Percentiles rank a stretch among this genome's conserved stretches.
These are phyloP conservation scores for Macroventuria anomochaeta DNA, from an alignment of 2,329 filamentous ascomycete species.

Conservation along the genomic window DNA sequence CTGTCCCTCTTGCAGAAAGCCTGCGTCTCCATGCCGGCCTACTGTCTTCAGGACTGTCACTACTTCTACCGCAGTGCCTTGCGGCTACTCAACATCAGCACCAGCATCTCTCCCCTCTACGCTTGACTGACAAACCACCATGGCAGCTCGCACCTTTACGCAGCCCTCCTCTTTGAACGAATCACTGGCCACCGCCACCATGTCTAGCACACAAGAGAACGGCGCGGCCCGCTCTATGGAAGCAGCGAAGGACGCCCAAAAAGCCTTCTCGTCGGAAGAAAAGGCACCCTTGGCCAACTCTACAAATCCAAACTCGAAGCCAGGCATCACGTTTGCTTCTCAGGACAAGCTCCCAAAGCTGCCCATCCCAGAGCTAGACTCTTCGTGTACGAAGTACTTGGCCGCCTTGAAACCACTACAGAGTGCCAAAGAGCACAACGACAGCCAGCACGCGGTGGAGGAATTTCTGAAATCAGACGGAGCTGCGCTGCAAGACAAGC, in stretches of 20 bases:
- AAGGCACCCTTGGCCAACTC: slow-evolving; percentile 55
- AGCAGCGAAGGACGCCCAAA: slow-evolving; percentile 61
- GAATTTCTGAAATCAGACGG: slow-evolving; percentile 86
- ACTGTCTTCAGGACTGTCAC: slow-evolving; percentile 85
- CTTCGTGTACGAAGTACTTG: slow-evolving; percentile 79
- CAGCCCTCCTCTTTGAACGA: slow-evolving; percentile 76
- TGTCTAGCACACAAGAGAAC: slow-evolving; percentile 49
- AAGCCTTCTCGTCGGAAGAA: slow-evolving; percentile 57
- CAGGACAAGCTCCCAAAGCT: slow-evolving; percentile 91
- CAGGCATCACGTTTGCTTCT: slow-evolving; percentile 83
- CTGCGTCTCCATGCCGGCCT: slow-evolving; percentile 70
- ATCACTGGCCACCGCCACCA: slow-evolving; percentile 56
- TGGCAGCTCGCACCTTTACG: slow-evolving; percentile 74
- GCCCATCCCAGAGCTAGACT: slow-evolving; percentile 87
- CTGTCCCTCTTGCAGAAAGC: slow-evolving; percentile 23
- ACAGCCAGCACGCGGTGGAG: slow-evolving; percentile 78
- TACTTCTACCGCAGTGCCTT: slow-evolving; percentile 92
- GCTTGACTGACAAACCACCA: slow-evolving; percentile 63
- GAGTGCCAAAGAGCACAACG: slow-evolving; percentile 77
- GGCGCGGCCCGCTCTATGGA: slow-evolving; percentile 53
- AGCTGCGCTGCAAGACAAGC: slow-evolving; percentile 81
- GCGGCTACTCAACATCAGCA: slow-evolving; percentile 83
- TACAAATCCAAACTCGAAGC: slow-evolving; percentile 63
- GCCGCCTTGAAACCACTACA: slow-evolving; percentile 82
- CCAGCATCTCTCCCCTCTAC: slow-evolving; percentile 77